phyloP scores from a whole-genome alignment of 2,329 filamentous ascomycete genomes.

The Diaporthe capsici region DNA sequence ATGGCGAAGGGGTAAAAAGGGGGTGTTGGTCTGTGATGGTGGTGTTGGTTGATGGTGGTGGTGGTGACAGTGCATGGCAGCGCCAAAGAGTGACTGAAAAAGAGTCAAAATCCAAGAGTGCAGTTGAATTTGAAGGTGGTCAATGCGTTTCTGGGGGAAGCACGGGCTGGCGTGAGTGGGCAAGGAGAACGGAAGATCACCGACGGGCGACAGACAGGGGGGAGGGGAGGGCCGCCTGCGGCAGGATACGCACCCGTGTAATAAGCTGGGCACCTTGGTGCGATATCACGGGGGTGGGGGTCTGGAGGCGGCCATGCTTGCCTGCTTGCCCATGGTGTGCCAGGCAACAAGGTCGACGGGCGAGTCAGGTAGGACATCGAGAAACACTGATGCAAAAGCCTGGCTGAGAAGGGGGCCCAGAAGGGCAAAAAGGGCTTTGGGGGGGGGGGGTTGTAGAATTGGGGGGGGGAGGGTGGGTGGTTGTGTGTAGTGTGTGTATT shows the following conservation, averaged over 20 bases:
- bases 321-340: slow-evolving; percentile 20
- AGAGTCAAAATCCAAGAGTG: not conserved
- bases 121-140: slow-evolving; percentile 34
- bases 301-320: slow-evolving; percentile 4
- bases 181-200: slow-evolving; percentile 35
- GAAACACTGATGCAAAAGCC: slow-evolving; percentile 10
- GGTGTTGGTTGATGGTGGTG: slow-evolving; percentile 15
- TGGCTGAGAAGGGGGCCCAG: slow-evolving; percentile 11
- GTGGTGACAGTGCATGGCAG: not conserved
- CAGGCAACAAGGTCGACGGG: not conserved
- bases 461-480: not conserved
- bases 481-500: not conserved
- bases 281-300: slow-evolving; percentile 29
- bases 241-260: slow-evolving; percentile 11
- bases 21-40: not conserved
- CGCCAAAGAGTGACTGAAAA: not conserved
- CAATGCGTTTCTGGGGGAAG: slow-evolving; percentile 36
- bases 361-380: slow-evolving; percentile 26
- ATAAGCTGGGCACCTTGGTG: slow-evolving; percentile 14
- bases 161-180: slow-evolving; percentile 36
- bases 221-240: not conserved
- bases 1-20: slow-evolving; percentile 19
- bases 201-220: slow-evolving; percentile 24
- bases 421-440: slow-evolving; percentile 18
- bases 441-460: not conserved